These are phyloP conservation scores for Aphanomyces euteiches DNA, from an alignment of 352 stramenopile genomes.

Conservation along the genomic window DNA sequence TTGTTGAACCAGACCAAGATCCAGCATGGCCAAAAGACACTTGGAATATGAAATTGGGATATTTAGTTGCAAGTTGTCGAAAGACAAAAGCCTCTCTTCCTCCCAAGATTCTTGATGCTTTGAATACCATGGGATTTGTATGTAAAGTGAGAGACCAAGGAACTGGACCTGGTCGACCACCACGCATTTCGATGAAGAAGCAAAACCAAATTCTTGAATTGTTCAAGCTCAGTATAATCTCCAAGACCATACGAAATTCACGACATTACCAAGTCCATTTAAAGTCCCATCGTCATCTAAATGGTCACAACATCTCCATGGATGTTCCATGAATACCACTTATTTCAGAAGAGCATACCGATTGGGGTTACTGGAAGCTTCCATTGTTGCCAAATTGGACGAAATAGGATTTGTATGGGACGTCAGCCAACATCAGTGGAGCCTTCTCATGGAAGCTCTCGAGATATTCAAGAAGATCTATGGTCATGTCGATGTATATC, in stretches of 20 bases:
- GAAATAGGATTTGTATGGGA: not conserved
- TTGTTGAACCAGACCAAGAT: constrained; percentile 11
- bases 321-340: not conserved
- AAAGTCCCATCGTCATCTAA: not conserved
- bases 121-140: not conserved
- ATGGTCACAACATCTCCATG: not conserved
- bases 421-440: not conserved
- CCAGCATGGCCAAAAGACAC: not conserved
- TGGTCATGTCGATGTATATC: constrained; percentile 87
- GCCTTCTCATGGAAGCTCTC: constrained; percentile 58
- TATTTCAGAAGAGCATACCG: not conserved
- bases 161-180: not conserved
- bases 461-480: constrained; percentile 76
- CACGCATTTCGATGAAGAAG: not conserved
- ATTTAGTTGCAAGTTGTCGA: not conserved
- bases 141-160: not conserved
- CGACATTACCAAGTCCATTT: not conserved
- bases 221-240: not conserved
- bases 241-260: not conserved
- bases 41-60: not conserved
- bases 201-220: not conserved
- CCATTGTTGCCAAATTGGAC: not conserved
- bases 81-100: not conserved
- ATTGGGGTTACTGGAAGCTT: not conserved
- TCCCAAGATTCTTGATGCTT: not conserved